Evolutionary conservation across 495 filamentous ascomycete genomes (phyloP).

Genomic region (Penicillium pancosmium): DNA sequence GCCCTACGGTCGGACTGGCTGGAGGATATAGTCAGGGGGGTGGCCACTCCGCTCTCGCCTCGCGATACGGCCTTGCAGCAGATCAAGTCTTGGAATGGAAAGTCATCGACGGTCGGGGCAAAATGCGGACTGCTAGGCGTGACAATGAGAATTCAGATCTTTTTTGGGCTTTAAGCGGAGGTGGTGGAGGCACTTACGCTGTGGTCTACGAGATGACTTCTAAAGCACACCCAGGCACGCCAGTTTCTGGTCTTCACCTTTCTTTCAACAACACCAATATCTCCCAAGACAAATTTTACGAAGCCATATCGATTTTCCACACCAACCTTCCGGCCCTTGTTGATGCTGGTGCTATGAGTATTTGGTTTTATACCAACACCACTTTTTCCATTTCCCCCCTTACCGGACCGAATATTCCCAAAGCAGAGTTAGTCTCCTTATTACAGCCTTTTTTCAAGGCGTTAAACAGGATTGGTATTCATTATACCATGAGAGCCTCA

Average conservation of each 20-base stretch:
- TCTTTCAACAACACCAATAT: slow-evolving; percentile 30
- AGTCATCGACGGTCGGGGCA: slow-evolving; percentile 56
- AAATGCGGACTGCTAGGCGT: slow-evolving; percentile 53
- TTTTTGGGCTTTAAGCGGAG: slow-evolving; percentile 69
- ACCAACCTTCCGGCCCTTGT: slow-evolving; percentile 44
- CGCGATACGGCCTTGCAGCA: slow-evolving; percentile 59
- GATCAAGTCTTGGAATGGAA: slow-evolving; percentile 67
- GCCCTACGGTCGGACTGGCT: slow-evolving; percentile 40
- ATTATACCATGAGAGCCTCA: slow-evolving; percentile 26
- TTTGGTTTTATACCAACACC: slow-evolving; percentile 51
- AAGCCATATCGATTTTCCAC: slow-evolving; percentile 44
- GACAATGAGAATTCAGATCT: slow-evolving; percentile 58
- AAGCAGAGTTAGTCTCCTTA: slow-evolving; percentile 24
- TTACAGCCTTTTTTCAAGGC: slow-evolving; percentile 34
- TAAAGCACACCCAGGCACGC: slow-evolving; percentile 44
- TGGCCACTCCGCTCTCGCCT: slow-evolving; percentile 58
- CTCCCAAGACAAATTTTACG: slow-evolving; percentile 45
- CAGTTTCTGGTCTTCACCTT: slow-evolving; percentile 32
- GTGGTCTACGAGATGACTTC: slow-evolving; percentile 59
- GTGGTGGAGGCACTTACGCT: slow-evolving; percentile 66
- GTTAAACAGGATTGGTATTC: slow-evolving; percentile 32
- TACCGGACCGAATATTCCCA: slow-evolving; percentile 40
- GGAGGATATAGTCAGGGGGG: slow-evolving; percentile 65
- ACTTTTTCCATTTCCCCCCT: slow-evolving; percentile 49
- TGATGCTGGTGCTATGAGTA: slow-evolving; percentile 53